These are phyloP conservation scores for Jamesozyma piceae DNA, from an alignment of 805 yeast genomes.

Conservation along the genomic window DNA sequence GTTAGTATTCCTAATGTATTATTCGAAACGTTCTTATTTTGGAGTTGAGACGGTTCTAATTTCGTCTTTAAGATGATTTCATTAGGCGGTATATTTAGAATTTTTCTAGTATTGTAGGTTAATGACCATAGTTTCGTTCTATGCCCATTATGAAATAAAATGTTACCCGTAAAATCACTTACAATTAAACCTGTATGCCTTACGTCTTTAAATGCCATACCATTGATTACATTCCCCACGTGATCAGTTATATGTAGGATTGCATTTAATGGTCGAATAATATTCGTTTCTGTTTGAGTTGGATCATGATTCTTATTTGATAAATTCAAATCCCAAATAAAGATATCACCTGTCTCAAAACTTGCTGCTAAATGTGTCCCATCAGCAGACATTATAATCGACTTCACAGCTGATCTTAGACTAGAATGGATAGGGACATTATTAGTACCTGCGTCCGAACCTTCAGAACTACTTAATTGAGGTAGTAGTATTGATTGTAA, in stretches of 20 bases:
- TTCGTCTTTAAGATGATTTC: slow-evolving; percentile 9
- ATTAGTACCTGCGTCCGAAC: background rate
- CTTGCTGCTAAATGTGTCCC: slow-evolving; percentile 65
- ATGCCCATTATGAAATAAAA: slow-evolving; percentile 55
- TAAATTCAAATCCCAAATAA: slow-evolving; percentile 53
- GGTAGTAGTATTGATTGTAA: slow-evolving; percentile 34
- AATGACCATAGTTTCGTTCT: slow-evolving; percentile 33
- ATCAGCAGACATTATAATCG: slow-evolving; percentile 56
- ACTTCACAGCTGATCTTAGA: slow-evolving; percentile 40
- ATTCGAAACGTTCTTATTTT: background rate
- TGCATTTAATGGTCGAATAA: slow-evolving; percentile 13
- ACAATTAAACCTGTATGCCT: slow-evolving; percentile 49
- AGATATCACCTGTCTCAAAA: slow-evolving; percentile 51
- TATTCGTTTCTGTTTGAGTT: background rate
- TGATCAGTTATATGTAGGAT: slow-evolving; percentile 30
- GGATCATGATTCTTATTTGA: background rate
- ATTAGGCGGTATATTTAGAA: slow-evolving; percentile 10
- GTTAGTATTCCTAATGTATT: slow-evolving; percentile 23
- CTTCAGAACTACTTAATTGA: slow-evolving; percentile 1
- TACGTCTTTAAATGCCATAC: slow-evolving; percentile 40
- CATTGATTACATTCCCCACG: slow-evolving; percentile 30
- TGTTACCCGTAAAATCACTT: slow-evolving; percentile 47
- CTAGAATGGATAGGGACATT: background rate
- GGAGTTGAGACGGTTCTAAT: slow-evolving; percentile 6
- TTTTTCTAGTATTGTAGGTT: slow-evolving; percentile 15